Conservation (phyloP, 129 eudicot genomes). For the Lonicera japonica region DNA sequence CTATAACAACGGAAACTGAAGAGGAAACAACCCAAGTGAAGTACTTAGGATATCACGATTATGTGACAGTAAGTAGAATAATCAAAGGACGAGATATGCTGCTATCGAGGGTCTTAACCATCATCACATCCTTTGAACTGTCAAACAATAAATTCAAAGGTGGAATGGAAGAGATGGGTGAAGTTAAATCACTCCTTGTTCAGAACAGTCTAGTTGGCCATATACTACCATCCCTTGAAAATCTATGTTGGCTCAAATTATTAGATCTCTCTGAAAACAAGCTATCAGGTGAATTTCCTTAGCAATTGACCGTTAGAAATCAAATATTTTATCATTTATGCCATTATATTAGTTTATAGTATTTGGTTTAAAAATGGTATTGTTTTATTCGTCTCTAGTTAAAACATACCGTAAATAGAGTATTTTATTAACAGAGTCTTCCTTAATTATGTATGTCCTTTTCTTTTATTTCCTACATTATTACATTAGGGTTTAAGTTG, state of each 20-base stretch:
- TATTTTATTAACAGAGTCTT: no score
- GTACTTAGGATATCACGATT: constrained; percentile 3
- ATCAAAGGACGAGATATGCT: constrained; percentile 8
- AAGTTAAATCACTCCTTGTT: not conserved
- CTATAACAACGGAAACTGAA: not conserved
- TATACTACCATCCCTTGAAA: not conserved
- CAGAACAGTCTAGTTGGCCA: not conserved
- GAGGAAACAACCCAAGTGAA: not conserved
- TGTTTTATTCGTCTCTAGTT: no score
- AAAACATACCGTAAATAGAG: no score
- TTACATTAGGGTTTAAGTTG: no score
- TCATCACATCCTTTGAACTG: constrained; percentile 3
- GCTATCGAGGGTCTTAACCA: not conserved
- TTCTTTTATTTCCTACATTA: no score
- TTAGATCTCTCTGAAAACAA: not conserved
- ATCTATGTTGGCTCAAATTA: not conserved
- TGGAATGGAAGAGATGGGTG: not conserved
- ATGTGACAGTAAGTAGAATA: constrained; percentile 1
- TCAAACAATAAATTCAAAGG: constrained; percentile 10
- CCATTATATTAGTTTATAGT: no score
- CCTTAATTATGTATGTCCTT: no score
- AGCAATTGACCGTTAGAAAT: not conserved
- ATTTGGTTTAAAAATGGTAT: no score
- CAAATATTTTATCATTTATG: no score
- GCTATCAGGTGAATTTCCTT: not conserved